phyloP scores from a whole-genome alignment of 2,329 filamentous ascomycete species.

The Ophiosphaerella herpotricha region DNA sequence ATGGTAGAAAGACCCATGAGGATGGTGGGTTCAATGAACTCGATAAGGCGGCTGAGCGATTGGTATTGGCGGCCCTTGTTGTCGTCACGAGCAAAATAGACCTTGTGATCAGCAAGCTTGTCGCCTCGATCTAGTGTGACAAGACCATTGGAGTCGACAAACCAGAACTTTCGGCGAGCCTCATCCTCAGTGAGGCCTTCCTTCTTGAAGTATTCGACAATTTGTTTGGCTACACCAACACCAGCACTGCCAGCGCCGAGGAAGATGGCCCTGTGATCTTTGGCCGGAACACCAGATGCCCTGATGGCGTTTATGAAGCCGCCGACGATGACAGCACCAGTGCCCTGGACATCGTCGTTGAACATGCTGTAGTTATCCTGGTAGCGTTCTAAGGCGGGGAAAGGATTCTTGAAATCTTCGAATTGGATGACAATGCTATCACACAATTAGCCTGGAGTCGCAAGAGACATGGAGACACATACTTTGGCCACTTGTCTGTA shows the following conservation, averaged over 20 bases:
- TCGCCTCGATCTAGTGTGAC: slow-evolving; percentile 93
- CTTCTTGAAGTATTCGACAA: slow-evolving; percentile 94
- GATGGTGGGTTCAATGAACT: slow-evolving; percentile 92
- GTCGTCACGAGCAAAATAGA: slow-evolving; percentile 69
- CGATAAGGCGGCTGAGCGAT: slow-evolving; percentile 86
- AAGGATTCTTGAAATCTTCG: slow-evolving; percentile 97
- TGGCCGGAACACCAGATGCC: slow-evolving; percentile 79
- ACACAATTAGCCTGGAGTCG: slow-evolving; percentile 35
- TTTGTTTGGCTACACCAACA: slow-evolving; percentile 96
- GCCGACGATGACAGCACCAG: slow-evolving; percentile 89
- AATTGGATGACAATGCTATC: slow-evolving; percentile 80
- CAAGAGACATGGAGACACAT: slow-evolving; percentile 38
- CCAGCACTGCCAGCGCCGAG: slow-evolving; percentile 94
- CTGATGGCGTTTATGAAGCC: slow-evolving; percentile 80
- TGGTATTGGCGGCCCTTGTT: slow-evolving; percentile 70
- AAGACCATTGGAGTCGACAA: slow-evolving; percentile 95
- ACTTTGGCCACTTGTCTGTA: slow-evolving; percentile 74
- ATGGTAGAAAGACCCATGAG: slow-evolving; percentile 94
- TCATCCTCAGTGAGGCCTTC: slow-evolving; percentile 87
- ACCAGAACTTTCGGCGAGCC: slow-evolving; percentile 90
- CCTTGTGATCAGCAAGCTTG: slow-evolving; percentile 85
- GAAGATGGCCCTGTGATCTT: slow-evolving; percentile 94
- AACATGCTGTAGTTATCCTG: slow-evolving; percentile 90
- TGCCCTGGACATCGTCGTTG: slow-evolving; percentile 98
- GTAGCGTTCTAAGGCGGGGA: slow-evolving; percentile 90